These are phyloP conservation scores for Yamadazyma ubonensis DNA, from an alignment of 805 yeast genomes.

Conservation along the genomic window DNA sequence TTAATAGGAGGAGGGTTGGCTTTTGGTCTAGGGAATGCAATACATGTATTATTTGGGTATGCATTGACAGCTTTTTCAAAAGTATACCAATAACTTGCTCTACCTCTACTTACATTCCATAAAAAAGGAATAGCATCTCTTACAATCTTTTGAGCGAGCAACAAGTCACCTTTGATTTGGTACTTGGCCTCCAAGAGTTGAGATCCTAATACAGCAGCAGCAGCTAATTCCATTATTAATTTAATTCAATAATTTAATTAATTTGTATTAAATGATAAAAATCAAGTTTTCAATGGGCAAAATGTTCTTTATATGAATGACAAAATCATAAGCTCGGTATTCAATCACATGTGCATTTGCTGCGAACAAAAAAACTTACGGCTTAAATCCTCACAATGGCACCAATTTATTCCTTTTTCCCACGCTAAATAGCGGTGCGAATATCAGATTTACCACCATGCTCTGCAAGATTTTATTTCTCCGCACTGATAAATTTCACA, in stretches of 20 bases:
- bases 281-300: not conserved
- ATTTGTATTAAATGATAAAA: slow-evolving; percentile 17
- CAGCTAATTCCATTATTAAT: slow-evolving; percentile 33
- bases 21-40: slow-evolving; percentile 59
- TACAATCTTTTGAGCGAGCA: slow-evolving; percentile 46
- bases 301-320: slow-evolving; percentile 1
- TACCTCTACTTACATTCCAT: slow-evolving; percentile 33
- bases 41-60: slow-evolving; percentile 53
- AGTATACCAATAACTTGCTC: slow-evolving; percentile 66
- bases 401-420: not conserved
- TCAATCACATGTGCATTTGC: slow-evolving; percentile 7
- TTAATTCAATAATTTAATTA: slow-evolving; percentile 28
- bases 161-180: slow-evolving; percentile 52
- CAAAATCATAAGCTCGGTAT: slow-evolving; percentile 8
- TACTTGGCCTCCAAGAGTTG: slow-evolving; percentile 49
- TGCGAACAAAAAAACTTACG: slow-evolving; percentile 1
- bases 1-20: slow-evolving; percentile 25
- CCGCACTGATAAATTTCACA: slow-evolving; percentile 4
- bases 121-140: slow-evolving; percentile 42
- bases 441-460: not conserved
- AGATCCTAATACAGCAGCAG: slow-evolving; percentile 44
- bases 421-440: not conserved
- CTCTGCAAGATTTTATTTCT: not conserved
- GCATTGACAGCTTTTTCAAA: slow-evolving; percentile 56
- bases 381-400: no score